Evolutionary conservation across 2,329 filamentous ascomycete species (phyloP).

Genomic region (Helminthosporium solani): DNA sequence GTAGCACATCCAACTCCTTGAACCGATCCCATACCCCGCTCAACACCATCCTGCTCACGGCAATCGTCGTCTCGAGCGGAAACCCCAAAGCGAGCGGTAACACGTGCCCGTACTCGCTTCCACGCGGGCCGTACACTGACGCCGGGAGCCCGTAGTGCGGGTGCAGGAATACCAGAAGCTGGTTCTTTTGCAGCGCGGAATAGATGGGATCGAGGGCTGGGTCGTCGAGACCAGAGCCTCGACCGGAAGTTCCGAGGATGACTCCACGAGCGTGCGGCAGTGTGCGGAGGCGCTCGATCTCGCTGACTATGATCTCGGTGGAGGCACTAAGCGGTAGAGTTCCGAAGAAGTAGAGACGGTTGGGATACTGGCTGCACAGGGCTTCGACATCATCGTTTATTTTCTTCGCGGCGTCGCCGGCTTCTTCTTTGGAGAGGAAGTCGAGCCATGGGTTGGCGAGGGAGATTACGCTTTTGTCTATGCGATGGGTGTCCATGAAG

Average conservation of each 20-base stretch:
- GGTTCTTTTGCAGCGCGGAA: conserved; percentile 63
- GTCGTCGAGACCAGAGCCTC: conserved; percentile 81
- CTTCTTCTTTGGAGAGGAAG: conserved; percentile 66
- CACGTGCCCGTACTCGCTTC: conserved; percentile 79
- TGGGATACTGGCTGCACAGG: conserved; percentile 66
- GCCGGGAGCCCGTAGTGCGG: conserved; percentile 87
- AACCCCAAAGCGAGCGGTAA: conserved; percentile 83
- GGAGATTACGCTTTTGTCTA: conserved; percentile 80
- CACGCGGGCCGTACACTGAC: conserved; percentile 74
- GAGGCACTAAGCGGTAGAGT: conserved; percentile 75
- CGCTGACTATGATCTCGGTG: conserved; percentile 58
- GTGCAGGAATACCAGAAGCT: conserved; percentile 76
- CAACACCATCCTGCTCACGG: conserved; percentile 83
- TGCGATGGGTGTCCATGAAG: conserved; percentile 84
- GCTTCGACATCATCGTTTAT: conserved; percentile 78
- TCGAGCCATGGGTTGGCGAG: conserved; percentile 95
- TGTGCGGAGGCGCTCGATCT: conserved; percentile 62
- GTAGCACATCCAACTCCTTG: conserved; percentile 66
- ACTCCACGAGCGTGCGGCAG: conserved; percentile 77
- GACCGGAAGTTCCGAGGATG: conserved; percentile 80
- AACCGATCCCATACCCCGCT: conserved; percentile 80
- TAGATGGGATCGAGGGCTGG: conserved; percentile 70
- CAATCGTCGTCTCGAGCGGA: conserved; percentile 89
- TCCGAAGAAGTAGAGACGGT: conserved; percentile 78
- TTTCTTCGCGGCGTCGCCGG: conserved; percentile 61